Evolutionary conservation across 169 alveolate species (phyloP).

Genomic region (Cryptosporidium xiaoi): DNA sequence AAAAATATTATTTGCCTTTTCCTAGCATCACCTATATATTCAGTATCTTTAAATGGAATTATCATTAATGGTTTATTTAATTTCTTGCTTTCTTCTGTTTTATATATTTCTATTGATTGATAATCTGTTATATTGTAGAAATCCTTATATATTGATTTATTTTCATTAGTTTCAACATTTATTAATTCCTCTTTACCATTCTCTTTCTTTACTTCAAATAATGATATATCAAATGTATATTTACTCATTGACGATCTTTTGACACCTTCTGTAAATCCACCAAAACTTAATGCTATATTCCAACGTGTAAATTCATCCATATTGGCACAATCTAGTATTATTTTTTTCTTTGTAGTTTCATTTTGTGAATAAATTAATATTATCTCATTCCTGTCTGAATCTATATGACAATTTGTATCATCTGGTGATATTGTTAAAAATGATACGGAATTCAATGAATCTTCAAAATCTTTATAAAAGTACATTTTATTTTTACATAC

Average conservation of each 20-base stretch:
- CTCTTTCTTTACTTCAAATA: constrained; percentile 19
- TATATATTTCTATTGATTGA: constrained; percentile 68
- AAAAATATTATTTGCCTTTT: constrained; percentile 55
- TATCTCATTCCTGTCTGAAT: constrained; percentile 58
- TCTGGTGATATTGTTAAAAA: constrained; percentile 64
- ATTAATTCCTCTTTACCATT: constrained; percentile 35
- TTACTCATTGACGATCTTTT: constrained; percentile 65
- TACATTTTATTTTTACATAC: constrained; percentile 67
- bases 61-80: constrained; percentile 47
- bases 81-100: background rate
- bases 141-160: constrained; percentile 49
- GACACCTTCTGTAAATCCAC: constrained; percentile 46
- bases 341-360: constrained; percentile 31
- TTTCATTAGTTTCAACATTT: constrained; percentile 48
- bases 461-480: constrained; percentile 23
- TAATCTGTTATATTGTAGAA: constrained; percentile 62
- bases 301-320: constrained; percentile 60
- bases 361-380: constrained; percentile 45
- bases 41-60: constrained; percentile 73
- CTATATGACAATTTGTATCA: constrained; percentile 69
- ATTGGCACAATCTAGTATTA: constrained; percentile 66
- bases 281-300: constrained; percentile 62
- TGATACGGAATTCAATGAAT: background rate
- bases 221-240: constrained; percentile 59
- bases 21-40: constrained; percentile 57